Conservation (phyloP, 1,284 basidiomycete species). For the Neonothopanus nambi region DNA sequence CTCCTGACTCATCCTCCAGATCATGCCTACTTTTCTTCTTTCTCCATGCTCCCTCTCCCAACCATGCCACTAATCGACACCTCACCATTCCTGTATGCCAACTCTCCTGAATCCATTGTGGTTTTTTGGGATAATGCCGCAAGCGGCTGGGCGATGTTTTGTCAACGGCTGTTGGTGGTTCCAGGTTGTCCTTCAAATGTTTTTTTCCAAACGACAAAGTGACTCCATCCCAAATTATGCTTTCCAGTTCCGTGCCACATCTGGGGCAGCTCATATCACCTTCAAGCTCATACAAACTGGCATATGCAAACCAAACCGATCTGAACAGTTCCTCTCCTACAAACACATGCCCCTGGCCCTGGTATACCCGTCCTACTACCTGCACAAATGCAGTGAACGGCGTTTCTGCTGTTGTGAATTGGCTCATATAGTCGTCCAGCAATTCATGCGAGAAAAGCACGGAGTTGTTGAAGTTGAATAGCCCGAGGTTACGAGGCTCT, state of each 20-base stretch:
- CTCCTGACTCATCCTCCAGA: too few species aligned
- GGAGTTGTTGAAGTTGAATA: conserved; percentile 16
- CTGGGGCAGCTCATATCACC: conserved; percentile 18
- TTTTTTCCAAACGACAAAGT: conserved; percentile 23
- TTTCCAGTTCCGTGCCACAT: conserved; percentile 24
- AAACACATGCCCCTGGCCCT: background rate
- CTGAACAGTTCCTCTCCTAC: background rate
- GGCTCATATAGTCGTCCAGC: conserved; percentile 11
- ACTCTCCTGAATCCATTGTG: background rate
- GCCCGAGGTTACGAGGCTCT: conserved; percentile 15
- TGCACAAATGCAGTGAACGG: conserved; percentile 11
- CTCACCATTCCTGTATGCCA: background rate
- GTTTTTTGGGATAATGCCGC: background rate
- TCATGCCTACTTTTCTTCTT: too few species aligned
- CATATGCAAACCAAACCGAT: conserved; percentile 26
- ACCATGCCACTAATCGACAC: too few species aligned
- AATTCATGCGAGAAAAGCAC: conserved; percentile 9
- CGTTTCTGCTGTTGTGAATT: conserved; percentile 9
- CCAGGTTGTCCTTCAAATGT: conserved; percentile 17
- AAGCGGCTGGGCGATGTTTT: background rate
- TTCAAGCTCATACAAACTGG: conserved; percentile 18
- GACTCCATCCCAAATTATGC: conserved; percentile 27
- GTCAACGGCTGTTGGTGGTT: conserved; percentile 20
- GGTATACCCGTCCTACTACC: background rate
- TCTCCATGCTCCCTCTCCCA: too few species aligned